Base-by-base conservation (phyloP, 2,329 filamentous ascomycete species). In the Penicillium sp. region DNA sequence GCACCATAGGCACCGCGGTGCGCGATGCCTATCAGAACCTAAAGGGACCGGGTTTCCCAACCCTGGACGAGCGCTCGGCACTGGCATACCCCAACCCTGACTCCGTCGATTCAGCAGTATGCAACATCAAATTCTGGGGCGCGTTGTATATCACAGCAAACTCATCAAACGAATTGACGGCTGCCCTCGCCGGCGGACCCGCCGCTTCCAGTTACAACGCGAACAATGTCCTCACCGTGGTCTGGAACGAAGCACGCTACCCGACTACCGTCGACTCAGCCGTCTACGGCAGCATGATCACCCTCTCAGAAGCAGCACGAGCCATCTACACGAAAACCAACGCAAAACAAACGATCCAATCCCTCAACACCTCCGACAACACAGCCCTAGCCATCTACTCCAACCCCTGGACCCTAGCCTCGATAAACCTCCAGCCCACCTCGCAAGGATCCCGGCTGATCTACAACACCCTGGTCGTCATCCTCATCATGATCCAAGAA, bases 201-300 rank as follows among this genome's bases (percentile, higher is more conserved):
- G 69, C 73, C 3, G 71, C 73, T 1, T 57, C 68, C 5, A 61
- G 59, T 0, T 82, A 81, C 65, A 69, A 81, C 52, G 54, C 65
- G 4, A 62, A 59, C 34, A 58, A 77, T 52, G 71, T 76, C 3
- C 60, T 82, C 2, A 74, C 72, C 7, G 76, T 77, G 42, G 68
- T 81, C 57, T 82, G 78, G 78, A 82, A 82, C 60, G 75, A 79
- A 61, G 78, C 76, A 7, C 74, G 76, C 8, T 82, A 82, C 63
- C 65, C 79, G 0, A 67, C 76, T 1, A 67, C 76, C 35, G 65
- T 74, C 5, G 75, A 80, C 42, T 67, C 71, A 0, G 64, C 69
- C n/a, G 55, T 81, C 37, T 63, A 69, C 1, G 51, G 61, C 14
- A 72, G 59, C 56, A 61, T 81, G 34, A 65, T 73, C 39, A 58